These are phyloP conservation scores for Lasiodiplodia sp. DNA, from an alignment of 2,329 filamentous ascomycete species.

Conservation along the genomic window DNA sequence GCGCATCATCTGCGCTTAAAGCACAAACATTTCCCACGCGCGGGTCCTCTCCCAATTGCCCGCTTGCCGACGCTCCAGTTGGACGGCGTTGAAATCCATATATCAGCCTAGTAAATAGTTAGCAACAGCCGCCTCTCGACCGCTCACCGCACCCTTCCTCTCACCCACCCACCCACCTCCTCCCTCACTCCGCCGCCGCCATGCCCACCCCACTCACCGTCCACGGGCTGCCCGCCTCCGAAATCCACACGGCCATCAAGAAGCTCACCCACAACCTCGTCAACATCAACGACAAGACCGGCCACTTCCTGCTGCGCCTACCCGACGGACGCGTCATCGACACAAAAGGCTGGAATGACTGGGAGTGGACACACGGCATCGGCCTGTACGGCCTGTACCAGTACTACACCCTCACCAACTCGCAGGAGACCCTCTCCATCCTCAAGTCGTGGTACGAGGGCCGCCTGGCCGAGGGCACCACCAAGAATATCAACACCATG, in stretches of 20 bases:
- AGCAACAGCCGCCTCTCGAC: background rate
- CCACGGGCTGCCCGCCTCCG: constrained; percentile 49
- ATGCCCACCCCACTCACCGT: constrained; percentile 55
- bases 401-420: constrained; percentile 77
- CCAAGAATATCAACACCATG: constrained; percentile 89
- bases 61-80: background rate
- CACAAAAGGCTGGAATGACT: constrained; percentile 84
- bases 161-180: constrained; percentile 3
- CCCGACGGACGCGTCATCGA: constrained; percentile 79
- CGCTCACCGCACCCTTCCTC: constrained; percentile 3
- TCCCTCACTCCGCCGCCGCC: constrained; percentile 33
- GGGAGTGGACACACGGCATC: constrained; percentile 85
- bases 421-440: constrained; percentile 65
- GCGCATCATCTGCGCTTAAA: constrained; percentile 17
- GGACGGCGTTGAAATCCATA: no score
- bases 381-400: constrained; percentile 84
- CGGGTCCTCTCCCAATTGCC: background rate
- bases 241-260: constrained; percentile 65
- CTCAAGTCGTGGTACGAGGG: constrained; percentile 77
- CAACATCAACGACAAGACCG: constrained; percentile 78
- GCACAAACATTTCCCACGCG: constrained; percentile 15
- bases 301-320: constrained; percentile 75
- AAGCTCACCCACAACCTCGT: constrained; percentile 76
- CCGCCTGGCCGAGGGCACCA: constrained; percentile 75
- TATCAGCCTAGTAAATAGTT: background rate